Evolutionary conservation across 208 protist species (phyloP).

Genomic region (Ichthyophonus hoferi): DNA sequence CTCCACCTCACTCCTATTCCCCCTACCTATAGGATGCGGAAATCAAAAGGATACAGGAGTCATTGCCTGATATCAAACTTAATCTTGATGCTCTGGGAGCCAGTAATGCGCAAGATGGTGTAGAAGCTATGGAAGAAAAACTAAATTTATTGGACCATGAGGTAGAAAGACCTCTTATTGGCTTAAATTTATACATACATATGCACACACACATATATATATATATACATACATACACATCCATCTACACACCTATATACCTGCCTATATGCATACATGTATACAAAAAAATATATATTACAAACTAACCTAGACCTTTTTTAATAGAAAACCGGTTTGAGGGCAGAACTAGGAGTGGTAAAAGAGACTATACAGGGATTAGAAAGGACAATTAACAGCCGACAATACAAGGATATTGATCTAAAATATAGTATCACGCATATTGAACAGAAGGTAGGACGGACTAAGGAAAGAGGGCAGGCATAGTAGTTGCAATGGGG

Average conservation of each 20-base stretch:
- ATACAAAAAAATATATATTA: constrained; percentile 6
- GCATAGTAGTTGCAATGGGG: too few relatives aligned
- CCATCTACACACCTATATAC: not conserved
- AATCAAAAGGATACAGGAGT: not conserved
- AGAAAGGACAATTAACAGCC: too few relatives aligned
- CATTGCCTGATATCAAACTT: not conserved
- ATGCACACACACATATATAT: constrained; percentile 17
- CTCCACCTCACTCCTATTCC: not conserved
- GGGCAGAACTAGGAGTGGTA: too few relatives aligned
- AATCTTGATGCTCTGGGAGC: not conserved
- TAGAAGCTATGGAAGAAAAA: not conserved
- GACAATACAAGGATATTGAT: too few relatives aligned
- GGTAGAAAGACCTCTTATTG: not conserved
- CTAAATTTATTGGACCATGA: not conserved
- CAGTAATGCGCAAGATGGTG: not conserved
- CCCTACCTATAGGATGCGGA: not conserved
- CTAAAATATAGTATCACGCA: too few relatives aligned
- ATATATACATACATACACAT: not conserved
- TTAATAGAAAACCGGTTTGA: too few relatives aligned
- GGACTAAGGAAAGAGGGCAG: too few relatives aligned
- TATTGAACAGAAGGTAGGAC: too few relatives aligned
- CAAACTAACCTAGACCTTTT: too few relatives aligned
- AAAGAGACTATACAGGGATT: too few relatives aligned
- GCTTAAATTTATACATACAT: constrained; percentile 3
- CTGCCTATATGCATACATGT: not conserved